Base-by-base conservation (phyloP, 2,329 filamentous ascomycete genomes). In the Thielaviopsis punctulata region DNA sequence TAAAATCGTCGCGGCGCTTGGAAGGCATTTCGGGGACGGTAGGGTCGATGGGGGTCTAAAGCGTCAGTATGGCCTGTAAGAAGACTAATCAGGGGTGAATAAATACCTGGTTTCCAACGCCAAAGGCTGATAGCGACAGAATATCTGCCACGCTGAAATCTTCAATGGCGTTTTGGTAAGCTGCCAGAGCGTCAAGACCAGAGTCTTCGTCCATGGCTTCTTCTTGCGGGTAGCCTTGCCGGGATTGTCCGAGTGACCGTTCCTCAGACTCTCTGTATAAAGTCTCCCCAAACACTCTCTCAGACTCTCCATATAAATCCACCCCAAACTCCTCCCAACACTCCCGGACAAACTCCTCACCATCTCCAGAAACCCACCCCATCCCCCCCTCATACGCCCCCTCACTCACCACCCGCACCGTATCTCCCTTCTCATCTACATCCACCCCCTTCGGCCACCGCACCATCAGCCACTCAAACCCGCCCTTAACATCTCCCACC, bases 381-480 rank as follows among this genome's bases (percentile, higher is more conserved):
- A 95, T 92, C 15, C 83, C 86, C 9, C 70, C 65, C 27, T 74
- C 68, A 60, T 93, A 95, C 0, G 89, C 93, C 49, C 77, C 76
- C 60, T 86, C 71, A 62, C 92, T 98, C 50, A 90, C 72, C 10
- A 95, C 84, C 22, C 89, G 80, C 43, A 90, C 71, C 9, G 73
- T 75, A 52, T 84, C 73, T 1, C 84, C 82, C 45, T 80, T 64
- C 50, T 76, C 69, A 59, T 90, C 81, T 2, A 81, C 61, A 60
- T 90, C 84, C 22, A 72, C 72, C 0, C 84, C 84, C 45, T 73
- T 76, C 8, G 86, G 84, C 79, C 82, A 90, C 53, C 82, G 75
- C 47, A 82, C 78, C 59, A 84, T 80, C 59, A 94, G 86, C 90
- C 93, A 98, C 60, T 90, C 85, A 45, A 94, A 76, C 0, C 92